phyloP scores from a whole-genome alignment of 2,329 filamentous ascomycete genomes.

The Pezicula neosporulosa region DNA sequence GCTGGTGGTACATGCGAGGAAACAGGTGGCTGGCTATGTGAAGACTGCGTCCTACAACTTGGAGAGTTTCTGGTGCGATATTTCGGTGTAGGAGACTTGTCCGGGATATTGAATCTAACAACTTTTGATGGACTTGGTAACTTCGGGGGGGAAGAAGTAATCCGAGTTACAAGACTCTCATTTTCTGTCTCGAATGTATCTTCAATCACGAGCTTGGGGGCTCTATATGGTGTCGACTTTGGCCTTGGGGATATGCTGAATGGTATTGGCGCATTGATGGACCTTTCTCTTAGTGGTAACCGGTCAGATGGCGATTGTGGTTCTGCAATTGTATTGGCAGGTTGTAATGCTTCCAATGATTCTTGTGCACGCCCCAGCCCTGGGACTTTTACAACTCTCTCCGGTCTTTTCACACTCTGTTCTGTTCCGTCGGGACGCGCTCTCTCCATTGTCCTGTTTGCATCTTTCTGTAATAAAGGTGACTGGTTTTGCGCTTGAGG shows the following conservation, averaged over 20 bases:
- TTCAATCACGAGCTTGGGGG: constrained; percentile 19
- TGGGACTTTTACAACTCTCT: too few relatives aligned
- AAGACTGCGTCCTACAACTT: background rate
- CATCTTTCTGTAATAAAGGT: too few relatives aligned
- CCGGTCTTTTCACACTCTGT: too few relatives aligned
- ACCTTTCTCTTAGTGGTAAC: constrained; percentile 17
- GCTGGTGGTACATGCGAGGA: background rate
- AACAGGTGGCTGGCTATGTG: background rate
- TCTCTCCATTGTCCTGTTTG: too few relatives aligned
- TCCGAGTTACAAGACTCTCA: constrained; percentile 12
- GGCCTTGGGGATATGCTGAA: constrained; percentile 12
- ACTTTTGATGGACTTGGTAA: constrained; percentile 22
- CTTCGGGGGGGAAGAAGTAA: constrained; percentile 16
- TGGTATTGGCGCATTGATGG: constrained; percentile 20
- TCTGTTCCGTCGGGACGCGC: too few relatives aligned
- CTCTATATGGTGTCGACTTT: constrained; percentile 8
- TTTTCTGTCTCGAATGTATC: constrained; percentile 21
- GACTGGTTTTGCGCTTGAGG: too few relatives aligned
- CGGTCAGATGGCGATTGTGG: background rate
- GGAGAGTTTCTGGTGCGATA: background rate
- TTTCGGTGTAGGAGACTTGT: background rate
- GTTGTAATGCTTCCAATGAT: too few relatives aligned
- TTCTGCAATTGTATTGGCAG: too few relatives aligned
- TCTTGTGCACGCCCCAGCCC: too few relatives aligned
- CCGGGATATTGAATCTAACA: constrained; percentile 20